Conservation (phyloP, 768 basidiomycete genomes). For the Hygrophoropsis aurantiaca region DNA sequence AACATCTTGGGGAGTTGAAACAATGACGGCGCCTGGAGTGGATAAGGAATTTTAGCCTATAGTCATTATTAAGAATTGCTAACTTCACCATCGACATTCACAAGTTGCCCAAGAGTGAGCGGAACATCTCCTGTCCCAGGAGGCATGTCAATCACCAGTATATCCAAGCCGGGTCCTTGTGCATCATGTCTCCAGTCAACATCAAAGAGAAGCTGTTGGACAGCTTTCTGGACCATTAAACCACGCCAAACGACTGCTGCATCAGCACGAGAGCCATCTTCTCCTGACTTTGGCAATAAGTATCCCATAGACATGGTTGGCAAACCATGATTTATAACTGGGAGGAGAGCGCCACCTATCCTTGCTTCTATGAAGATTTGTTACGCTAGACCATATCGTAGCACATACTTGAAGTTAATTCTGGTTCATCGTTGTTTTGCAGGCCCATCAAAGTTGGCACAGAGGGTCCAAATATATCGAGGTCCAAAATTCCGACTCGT, state of each 20-base stretch:
- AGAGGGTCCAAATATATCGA: slow-evolving; percentile 96
- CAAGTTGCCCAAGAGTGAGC: slow-evolving; percentile 86
- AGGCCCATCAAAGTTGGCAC: slow-evolving; percentile 93
- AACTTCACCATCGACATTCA: slow-evolving; percentile 72
- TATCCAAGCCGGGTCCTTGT: slow-evolving; percentile 58
- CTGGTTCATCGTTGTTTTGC: slow-evolving; percentile 73
- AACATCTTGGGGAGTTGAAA: slow-evolving; percentile 95
- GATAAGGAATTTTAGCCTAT: not conserved
- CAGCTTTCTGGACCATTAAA: slow-evolving; percentile 97
- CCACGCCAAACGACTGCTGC: slow-evolving; percentile 93
- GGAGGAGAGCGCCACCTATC: slow-evolving; percentile 74
- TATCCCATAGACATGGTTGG: slow-evolving; percentile 99
- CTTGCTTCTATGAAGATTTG: slow-evolving; percentile 3
- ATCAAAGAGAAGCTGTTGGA: slow-evolving; percentile 93
- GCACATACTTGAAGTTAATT: slow-evolving; percentile 63
- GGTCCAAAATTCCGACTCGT: slow-evolving; percentile 85
- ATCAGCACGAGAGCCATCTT: slow-evolving; percentile 56
- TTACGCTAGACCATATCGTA: not conserved
- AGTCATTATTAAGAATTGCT: not conserved
- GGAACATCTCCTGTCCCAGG: slow-evolving; percentile 97
- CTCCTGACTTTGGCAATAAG: slow-evolving; percentile 62
- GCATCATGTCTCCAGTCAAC: slow-evolving; percentile 74
- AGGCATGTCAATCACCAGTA: slow-evolving; percentile 93
- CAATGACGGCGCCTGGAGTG: slow-evolving; percentile 78
- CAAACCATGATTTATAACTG: slow-evolving; percentile 83